phyloP scores from a whole-genome alignment of 306 rosid species.

The Heteromeles arbutifolia region DNA sequence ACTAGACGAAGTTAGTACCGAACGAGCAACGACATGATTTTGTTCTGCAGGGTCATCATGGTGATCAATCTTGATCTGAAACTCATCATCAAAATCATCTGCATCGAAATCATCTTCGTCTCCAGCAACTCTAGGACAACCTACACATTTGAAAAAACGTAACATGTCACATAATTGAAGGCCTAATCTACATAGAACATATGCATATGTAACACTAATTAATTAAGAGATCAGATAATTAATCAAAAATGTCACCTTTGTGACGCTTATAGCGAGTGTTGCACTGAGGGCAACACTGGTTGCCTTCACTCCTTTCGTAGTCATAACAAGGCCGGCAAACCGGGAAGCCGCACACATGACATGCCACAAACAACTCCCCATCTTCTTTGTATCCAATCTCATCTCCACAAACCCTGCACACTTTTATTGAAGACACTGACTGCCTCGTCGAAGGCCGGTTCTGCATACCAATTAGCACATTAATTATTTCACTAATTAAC shows the following conservation, averaged over 20 bases:
- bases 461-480: constrained; percentile 20
- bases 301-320: constrained; percentile 92
- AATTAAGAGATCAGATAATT: not conserved
- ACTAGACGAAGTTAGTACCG: constrained; percentile 26
- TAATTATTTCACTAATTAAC: not conserved
- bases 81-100: constrained; percentile 89
- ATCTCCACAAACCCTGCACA: constrained; percentile 79
- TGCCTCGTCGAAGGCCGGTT: constrained; percentile 34
- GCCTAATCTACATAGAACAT: not conserved
- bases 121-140: constrained; percentile 82
- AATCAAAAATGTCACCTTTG: constrained; percentile 29
- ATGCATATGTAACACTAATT: not conserved
- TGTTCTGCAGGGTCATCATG: constrained; percentile 17
- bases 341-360: constrained; percentile 77
- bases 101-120: constrained; percentile 79
- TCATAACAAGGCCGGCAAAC: constrained; percentile 89
- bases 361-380: constrained; percentile 74
- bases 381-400: constrained; percentile 69
- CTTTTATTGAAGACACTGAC: constrained; percentile 25
- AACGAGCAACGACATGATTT: constrained; percentile 23
- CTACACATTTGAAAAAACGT: constrained; percentile 14
- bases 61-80: constrained; percentile 44
- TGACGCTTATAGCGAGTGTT: constrained; percentile 85
- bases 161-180: not conserved
- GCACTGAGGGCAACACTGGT: constrained; percentile 84